These are phyloP conservation scores for Candida lessepsii DNA, from an alignment of 805 yeast species.

Conservation along the genomic window DNA sequence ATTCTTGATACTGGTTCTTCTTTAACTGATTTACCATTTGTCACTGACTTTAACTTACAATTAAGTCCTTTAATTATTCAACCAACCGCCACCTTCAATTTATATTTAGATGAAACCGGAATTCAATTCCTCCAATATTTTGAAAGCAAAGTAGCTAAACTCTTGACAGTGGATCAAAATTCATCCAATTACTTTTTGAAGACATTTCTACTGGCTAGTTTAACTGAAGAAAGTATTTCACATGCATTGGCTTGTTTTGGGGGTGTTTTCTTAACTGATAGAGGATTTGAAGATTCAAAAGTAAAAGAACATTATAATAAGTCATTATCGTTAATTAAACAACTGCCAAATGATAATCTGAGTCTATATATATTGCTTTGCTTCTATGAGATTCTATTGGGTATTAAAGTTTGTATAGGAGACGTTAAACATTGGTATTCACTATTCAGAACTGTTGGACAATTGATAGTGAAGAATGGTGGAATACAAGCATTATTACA, in stretches of 20 bases:
- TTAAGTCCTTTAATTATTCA: not conserved
- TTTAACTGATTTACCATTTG: not conserved
- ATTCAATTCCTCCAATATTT: conserved; percentile 8
- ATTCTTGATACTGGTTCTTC: no score
- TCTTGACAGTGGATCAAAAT: not conserved
- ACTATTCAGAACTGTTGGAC: not conserved
- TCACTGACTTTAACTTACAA: not conserved
- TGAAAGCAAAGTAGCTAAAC: conserved; percentile 4
- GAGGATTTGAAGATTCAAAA: conserved; percentile 3
- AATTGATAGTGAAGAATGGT: conserved; percentile 14
- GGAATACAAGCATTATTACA: conserved; percentile 16
- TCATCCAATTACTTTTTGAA: conserved; percentile 6
- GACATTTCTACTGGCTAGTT: conserved; percentile 9
- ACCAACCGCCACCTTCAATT: conserved; percentile 6
- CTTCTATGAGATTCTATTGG: conserved; percentile 10
- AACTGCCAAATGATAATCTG: not conserved
- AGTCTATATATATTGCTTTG: conserved; percentile 3
- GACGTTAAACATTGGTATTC: conserved; percentile 20
- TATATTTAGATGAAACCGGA: conserved; percentile 9
- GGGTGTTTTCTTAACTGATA: conserved; percentile 6
- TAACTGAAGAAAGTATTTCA: conserved; percentile 9
- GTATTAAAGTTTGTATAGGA: conserved; percentile 20
- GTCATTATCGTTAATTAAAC: not conserved
- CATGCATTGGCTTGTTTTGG: conserved; percentile 11
- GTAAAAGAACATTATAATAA: conserved; percentile 4